Evolutionary conservation across 805 yeast genomes (phyloP), one percentile per base, ranked within the genome.

Genomic region (Saturnispora kantuleensis): DNA sequence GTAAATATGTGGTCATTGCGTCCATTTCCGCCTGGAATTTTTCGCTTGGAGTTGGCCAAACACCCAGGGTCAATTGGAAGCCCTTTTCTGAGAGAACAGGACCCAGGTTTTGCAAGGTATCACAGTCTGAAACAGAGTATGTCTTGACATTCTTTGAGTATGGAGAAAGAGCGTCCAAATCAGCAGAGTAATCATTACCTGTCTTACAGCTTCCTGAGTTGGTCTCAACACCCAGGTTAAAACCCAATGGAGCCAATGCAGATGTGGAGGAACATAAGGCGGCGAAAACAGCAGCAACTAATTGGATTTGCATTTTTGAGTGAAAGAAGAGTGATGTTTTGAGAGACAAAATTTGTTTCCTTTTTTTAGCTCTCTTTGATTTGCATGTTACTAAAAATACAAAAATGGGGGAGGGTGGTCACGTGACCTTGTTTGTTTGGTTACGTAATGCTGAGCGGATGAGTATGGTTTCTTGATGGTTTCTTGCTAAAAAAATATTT

Each of bases 101-200:
- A 46, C 88, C 95, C 52, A 90, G 69, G 58, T 71, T 71, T 67
- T 82, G 76, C 59, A 90, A 73, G 47, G 96, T 84, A 74, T 88
- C 81, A 74, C 97, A 90, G 66, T 86, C 94, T n/a, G 94, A 81
- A 40, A 84, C 88, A 29, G 97, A 93, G 63, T 87, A 90, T 33
- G 90, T 84, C 66, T 89, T 85, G 55, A 90, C 77, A 41, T 75
- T 74, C 50, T 68, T 66, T 35, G 93, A 67, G 68, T 84, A 77
- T 39, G 69, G 54, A 42, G 76, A 66, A 54, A 90, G 66, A 32
- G 69, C 63, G 18, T 70, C 69, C 53, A 90, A 72, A 61, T 89
- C 97, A 40, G 66, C 53, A 55, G 71, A 73, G 67, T 79, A 90
- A 57, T 87, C 95, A 13, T 66, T 61, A 40, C 84, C 71, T 46